A percentile compares a stretch with the other conserved stretches of the same genome.
Evolutionary conservation across 331 rosid genomes (phyloP).

Genomic region (Phaseolus coccineus): DNA sequence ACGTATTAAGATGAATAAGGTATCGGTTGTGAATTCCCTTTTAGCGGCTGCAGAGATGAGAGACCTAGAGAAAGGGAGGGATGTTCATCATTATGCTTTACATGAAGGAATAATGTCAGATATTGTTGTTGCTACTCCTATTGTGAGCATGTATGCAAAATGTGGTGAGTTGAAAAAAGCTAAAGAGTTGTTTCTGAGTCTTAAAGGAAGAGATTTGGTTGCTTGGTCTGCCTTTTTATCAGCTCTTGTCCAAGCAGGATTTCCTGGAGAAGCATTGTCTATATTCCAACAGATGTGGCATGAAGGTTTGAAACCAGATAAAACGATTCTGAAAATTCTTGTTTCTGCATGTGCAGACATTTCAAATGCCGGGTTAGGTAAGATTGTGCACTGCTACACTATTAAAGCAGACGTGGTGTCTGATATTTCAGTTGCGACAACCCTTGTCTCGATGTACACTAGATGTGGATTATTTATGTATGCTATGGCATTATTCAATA

Average conservation of each 20-base stretch:
- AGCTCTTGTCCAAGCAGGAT: conserved; percentile 68
- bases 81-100: conserved; percentile 57
- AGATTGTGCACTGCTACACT: conserved; percentile 62
- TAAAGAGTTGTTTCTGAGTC: conserved; percentile 53
- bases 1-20: conserved; percentile 55
- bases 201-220: conserved; percentile 59
- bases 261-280: conserved; percentile 59
- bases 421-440: conserved; percentile 55
- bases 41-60: conserved; percentile 70
- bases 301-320: conserved; percentile 58
- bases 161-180: conserved; percentile 69
- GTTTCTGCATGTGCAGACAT: conserved; percentile 65
- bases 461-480: conserved; percentile 51
- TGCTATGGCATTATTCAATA: conserved; percentile 57
- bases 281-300: conserved; percentile 56
- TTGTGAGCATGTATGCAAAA: conserved; percentile 68
- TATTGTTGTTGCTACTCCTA: conserved; percentile 62
- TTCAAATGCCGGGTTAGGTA: conserved; percentile 56
- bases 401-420: conserved; percentile 56
- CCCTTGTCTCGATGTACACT: conserved; percentile 68
- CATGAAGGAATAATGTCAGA: conserved; percentile 53
- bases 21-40: conserved; percentile 57
- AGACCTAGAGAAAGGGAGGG: conserved; percentile 65
- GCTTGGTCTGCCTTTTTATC: conserved; percentile 74
- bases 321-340: conserved; percentile 50